Conservation (phyloP, 371 early-diverging fungal genomes). For the Quaeritorhiza haematococci region DNA sequence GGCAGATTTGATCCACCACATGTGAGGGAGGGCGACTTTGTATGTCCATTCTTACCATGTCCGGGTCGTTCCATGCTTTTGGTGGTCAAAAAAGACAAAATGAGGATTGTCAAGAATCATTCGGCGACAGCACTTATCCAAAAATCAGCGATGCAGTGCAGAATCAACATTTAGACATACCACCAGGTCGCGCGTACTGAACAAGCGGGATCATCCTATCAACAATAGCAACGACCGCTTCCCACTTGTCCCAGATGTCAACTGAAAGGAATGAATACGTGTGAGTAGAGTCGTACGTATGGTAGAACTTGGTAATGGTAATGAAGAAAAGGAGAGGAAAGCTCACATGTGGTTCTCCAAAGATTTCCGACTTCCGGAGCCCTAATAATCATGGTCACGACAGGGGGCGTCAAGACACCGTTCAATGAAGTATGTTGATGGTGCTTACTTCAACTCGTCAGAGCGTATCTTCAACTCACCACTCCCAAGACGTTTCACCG, state of each 20-base stretch:
- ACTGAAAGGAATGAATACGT: not conserved
- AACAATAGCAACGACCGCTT: conserved; percentile 17
- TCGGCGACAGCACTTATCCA: no score
- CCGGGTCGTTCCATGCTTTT: conserved; percentile 46
- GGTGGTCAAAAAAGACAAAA: no score
- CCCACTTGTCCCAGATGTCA: conserved; percentile 6
- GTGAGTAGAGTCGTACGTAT: conserved; percentile 2
- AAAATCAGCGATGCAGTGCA: no score
- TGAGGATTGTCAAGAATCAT: no score
- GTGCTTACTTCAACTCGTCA: no score
- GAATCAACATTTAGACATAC: no score
- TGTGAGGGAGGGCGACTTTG: not conserved
- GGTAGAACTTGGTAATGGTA: conserved; percentile 1
- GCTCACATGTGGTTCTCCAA: conserved; percentile 40
- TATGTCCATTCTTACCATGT: conserved; percentile 25
- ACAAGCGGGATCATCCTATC: conserved; percentile 13
- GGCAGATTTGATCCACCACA: no score
- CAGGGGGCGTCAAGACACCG: no score
- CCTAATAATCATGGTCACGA: no score
- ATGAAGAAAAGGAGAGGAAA: conserved; percentile 12
- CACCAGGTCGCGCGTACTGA: conserved; percentile 28
- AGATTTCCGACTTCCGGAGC: conserved; percentile 29
- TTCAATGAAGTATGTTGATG: no score
- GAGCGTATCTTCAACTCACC: no score
- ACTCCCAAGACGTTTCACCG: conserved; percentile 38